A percentile compares a stretch with the other conserved stretches of the same genome.
Conservation (phyloP, 176 grass and related monocot species). For the Areca catechu region DNA sequence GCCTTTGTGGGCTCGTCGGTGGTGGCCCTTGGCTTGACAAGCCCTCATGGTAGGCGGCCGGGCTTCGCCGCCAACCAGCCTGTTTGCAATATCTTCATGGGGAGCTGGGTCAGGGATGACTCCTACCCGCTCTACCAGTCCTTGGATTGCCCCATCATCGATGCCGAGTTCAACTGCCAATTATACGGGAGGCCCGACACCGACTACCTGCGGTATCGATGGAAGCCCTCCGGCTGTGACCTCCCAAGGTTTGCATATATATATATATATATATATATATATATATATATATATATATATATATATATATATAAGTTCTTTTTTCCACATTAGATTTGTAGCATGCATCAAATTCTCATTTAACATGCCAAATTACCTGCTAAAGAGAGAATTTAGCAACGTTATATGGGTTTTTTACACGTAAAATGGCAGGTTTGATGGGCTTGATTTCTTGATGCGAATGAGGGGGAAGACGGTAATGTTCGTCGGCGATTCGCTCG, state of each 20-base stretch:
- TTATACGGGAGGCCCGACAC: conserved; percentile 79
- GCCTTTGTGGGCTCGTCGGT: neutral
- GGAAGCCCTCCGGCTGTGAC: conserved; percentile 61
- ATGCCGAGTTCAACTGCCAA: conserved; percentile 88
- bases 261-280: no score
- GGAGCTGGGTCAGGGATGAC: conserved; percentile 58
- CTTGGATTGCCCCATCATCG: conserved; percentile 58
- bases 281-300: no score
- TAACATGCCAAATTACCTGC: no score
- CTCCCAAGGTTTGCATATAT: conserved; percentile 38
- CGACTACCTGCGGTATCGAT: conserved; percentile 64
- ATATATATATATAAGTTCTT: no score
- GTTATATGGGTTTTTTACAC: no score
- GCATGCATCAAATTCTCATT: no score
- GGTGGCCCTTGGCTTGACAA: neutral
- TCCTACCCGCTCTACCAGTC: conserved; percentile 49
- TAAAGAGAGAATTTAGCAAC: no score
- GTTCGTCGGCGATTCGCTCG: conserved; percentile 95
- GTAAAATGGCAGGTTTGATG: conserved; percentile 43
- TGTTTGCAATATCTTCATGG: conserved; percentile 64
- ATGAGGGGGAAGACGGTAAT: conserved; percentile 91
- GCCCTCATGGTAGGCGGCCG: conserved; percentile 1
- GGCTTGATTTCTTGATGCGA: conserved; percentile 51
- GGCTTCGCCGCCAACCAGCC: neutral
- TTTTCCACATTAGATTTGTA: no score